phyloP scores from a whole-genome alignment of 306 rosid species.

The Arachis hypogaea region DNA sequence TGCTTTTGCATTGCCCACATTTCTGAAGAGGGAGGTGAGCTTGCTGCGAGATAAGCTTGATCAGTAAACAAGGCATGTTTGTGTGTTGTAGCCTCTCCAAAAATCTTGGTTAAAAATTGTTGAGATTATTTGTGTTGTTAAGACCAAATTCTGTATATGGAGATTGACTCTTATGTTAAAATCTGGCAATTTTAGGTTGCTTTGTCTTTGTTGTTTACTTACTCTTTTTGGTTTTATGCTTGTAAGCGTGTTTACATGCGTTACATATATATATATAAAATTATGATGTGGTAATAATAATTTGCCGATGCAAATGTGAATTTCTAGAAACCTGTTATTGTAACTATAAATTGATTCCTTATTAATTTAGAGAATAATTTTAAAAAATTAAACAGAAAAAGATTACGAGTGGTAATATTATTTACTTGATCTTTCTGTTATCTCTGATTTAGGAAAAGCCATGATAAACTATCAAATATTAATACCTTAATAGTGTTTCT shows the following conservation, averaged over 20 bases:
- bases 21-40: slow-evolving; percentile 73
- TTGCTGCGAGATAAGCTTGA: slow-evolving; percentile 33
- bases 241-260: background rate
- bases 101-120: slow-evolving; percentile 7
- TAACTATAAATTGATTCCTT: background rate
- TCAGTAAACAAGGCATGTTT: slow-evolving; percentile 13
- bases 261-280: background rate
- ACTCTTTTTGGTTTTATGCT: background rate
- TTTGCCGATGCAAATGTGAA: slow-evolving; percentile 1
- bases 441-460: too few species aligned
- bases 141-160: slow-evolving; percentile 22
- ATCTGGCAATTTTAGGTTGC: slow-evolving; percentile 5
- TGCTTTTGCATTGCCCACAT: slow-evolving; percentile 84
- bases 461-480: too few species aligned
- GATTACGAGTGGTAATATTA: too few species aligned
- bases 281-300: background rate
- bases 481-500: too few species aligned
- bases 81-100: background rate
- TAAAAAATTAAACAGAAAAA: too few species aligned
- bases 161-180: slow-evolving; percentile 15
- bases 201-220: background rate
- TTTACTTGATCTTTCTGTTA: too few species aligned
- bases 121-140: slow-evolving; percentile 35
- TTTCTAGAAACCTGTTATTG: background rate
- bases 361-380: background rate